Conservation (phyloP, 805 yeast genomes). For the Barnettozyma vustinii region DNA sequence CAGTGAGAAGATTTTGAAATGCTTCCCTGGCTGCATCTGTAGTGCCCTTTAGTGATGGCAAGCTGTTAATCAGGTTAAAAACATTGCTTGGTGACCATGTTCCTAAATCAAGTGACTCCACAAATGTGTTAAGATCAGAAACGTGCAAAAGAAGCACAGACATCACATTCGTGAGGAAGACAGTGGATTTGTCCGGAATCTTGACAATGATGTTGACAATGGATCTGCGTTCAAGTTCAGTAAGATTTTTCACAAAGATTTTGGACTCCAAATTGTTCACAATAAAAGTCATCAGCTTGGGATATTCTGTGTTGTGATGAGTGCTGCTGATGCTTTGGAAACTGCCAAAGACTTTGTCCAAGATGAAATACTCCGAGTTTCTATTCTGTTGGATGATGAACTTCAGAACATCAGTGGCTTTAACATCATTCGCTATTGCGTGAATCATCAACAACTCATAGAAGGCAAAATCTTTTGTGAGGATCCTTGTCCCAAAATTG, state of each 20-base stretch:
- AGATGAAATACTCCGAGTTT: constrained; percentile 11
- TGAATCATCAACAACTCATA: constrained; percentile 9
- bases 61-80: not conserved
- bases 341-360: constrained; percentile 9
- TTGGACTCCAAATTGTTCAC: constrained; percentile 22
- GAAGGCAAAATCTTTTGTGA: constrained; percentile 7
- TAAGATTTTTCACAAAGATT: constrained; percentile 12
- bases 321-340: not conserved
- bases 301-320: not conserved
- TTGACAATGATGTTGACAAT: not conserved
- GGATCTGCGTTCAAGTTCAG: not conserved
- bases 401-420: constrained; percentile 15
- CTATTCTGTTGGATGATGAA: constrained; percentile 14
- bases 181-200: not conserved
- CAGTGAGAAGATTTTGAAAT: not conserved
- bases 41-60: constrained; percentile 1
- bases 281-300: constrained; percentile 11
- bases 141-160: not conserved
- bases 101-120: constrained; percentile 1
- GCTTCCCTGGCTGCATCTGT: not conserved
- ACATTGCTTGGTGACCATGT: constrained; percentile 1
- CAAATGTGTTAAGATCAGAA: not conserved
- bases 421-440: constrained; percentile 7
- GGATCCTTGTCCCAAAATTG: constrained; percentile 14
- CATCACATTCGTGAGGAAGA: not conserved